phyloP scores from a whole-genome alignment of 306 rosid genomes.

The Glycine tomentella region DNA sequence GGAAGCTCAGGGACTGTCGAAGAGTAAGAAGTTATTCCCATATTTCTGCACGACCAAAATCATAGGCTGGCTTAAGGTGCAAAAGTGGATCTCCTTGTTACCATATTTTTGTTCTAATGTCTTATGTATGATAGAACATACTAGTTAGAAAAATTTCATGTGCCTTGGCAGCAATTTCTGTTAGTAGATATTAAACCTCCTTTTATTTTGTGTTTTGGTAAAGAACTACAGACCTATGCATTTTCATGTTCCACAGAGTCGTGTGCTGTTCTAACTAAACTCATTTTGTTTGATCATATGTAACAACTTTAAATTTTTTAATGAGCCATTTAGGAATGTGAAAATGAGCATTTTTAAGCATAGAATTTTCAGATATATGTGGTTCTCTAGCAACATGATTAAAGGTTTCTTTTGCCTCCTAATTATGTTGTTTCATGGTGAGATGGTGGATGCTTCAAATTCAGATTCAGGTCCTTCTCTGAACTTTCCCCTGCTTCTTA shows the following conservation, averaged over 20 bases:
- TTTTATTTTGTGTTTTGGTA: constrained; percentile 24
- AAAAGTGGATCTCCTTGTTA: constrained; percentile 47
- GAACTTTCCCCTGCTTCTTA: not conserved
- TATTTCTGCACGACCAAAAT: constrained; percentile 44
- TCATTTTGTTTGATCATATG: constrained; percentile 6
- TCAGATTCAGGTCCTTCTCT: not conserved
- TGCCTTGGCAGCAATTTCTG: not conserved
- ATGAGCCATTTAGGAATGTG: not conserved
- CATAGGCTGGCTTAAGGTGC: constrained; percentile 51
- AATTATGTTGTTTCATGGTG: not conserved
- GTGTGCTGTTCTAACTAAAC: too few species aligned
- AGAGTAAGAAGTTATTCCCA: constrained; percentile 51
- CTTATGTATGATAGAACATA: not conserved
- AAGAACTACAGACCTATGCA: constrained; percentile 28
- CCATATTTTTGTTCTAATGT: constrained; percentile 23
- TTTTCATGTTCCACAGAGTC: not conserved
- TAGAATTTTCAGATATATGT: not conserved
- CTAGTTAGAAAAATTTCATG: constrained; percentile 54
- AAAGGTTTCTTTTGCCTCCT: not conserved
- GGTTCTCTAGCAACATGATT: too few species aligned
- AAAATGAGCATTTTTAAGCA: not conserved
- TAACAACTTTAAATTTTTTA: constrained; percentile 33
- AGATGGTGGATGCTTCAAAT: not conserved
- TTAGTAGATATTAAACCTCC: constrained; percentile 38
- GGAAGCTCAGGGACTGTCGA: constrained; percentile 48